phyloP scores from a whole-genome alignment of 768 basidiomycete genomes.

The Clitopilus hobsonii region DNA sequence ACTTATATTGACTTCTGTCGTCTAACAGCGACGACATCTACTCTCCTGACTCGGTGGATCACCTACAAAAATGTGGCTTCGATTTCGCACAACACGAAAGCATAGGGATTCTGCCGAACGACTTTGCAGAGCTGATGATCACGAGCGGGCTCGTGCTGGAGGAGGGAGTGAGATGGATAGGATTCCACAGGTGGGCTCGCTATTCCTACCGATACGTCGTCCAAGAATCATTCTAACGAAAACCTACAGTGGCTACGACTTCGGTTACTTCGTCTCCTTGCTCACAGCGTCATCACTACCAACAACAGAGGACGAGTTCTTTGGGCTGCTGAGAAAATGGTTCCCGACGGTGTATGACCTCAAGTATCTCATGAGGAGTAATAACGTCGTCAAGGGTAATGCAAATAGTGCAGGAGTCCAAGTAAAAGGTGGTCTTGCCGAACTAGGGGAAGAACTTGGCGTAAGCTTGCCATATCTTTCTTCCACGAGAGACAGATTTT shows the following conservation, averaged over 20 bases:
- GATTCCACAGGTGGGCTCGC: conserved; percentile 87
- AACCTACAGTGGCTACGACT: conserved; percentile 87
- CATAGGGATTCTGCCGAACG: conserved; percentile 86
- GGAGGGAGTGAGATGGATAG: conserved; percentile 92
- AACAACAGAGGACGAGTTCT: conserved; percentile 85
- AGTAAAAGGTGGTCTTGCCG: conserved; percentile 70
- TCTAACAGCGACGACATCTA: conserved; percentile 99
- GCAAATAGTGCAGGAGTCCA: neutral
- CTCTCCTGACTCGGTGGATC: conserved; percentile 94
- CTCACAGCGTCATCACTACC: conserved; percentile 85
- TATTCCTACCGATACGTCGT: neutral
- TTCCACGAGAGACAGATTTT: no score
- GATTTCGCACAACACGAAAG: conserved; percentile 94
- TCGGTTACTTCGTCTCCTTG: conserved; percentile 96
- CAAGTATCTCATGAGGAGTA: conserved; percentile 91
- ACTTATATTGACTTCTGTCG: neutral
- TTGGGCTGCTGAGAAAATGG: conserved; percentile 83
- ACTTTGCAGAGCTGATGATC: conserved; percentile 96
- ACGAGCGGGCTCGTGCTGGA: conserved; percentile 91
- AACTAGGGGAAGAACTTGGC: conserved; percentile 93
- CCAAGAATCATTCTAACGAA: neutral
- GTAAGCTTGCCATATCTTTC: no score
- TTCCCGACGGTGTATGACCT: conserved; percentile 97
- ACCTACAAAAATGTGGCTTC: conserved; percentile 91
- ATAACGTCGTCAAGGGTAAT: conserved; percentile 64